Base-by-base conservation (phyloP, 1,284 basidiomycete species). In the Trametes sp. region DNA sequence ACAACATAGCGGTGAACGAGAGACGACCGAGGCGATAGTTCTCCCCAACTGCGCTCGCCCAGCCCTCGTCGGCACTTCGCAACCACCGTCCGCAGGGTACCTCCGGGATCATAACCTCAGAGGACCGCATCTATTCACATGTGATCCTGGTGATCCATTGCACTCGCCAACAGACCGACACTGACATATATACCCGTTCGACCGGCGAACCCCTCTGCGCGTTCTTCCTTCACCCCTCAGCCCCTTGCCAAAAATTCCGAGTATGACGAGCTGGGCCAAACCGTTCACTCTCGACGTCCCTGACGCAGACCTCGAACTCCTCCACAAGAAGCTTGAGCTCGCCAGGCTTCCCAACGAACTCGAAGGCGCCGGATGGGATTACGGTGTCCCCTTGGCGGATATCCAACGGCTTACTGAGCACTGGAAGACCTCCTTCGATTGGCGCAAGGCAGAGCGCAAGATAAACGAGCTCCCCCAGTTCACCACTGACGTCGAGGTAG, bases 391-490 rank as follows among this genome's bases (percentile, higher is more conserved):
- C 21, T 35, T 53, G 6, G 51, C 51, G 8, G 51, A 53, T 19
- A 28, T 41, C 23, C 26, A 53, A 19, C 35, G 51, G 13, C 51
- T 53, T 24, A 4, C 51, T 4, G 51, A 26, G 23, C 41, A 53
- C 35, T 53, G 51, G 51, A 53, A 41, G 33, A 38, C 23, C 23
- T 24, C 35, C 13, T 53, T 53, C 36, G 51, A 53, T 19, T 53
- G 51, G 51, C 51, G 51, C 14, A 53, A 38, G 35, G 51, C 51
- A 4, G 51, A 53, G 23, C 23, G 24, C 8, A 21, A 35, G 13
- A 53, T 53, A 35, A 53, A 53, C 35, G 51, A 36, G 35, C 33
- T 53, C 6, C 51, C 51, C 3, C 51, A 53, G 13, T 53, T 53
- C 35, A 53, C 51, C 1, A 36, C 35, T 13, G 51, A 53, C 35